These are phyloP conservation scores for Teunomyces panamensis DNA, from an alignment of 805 yeast species.

Conservation along the genomic window DNA sequence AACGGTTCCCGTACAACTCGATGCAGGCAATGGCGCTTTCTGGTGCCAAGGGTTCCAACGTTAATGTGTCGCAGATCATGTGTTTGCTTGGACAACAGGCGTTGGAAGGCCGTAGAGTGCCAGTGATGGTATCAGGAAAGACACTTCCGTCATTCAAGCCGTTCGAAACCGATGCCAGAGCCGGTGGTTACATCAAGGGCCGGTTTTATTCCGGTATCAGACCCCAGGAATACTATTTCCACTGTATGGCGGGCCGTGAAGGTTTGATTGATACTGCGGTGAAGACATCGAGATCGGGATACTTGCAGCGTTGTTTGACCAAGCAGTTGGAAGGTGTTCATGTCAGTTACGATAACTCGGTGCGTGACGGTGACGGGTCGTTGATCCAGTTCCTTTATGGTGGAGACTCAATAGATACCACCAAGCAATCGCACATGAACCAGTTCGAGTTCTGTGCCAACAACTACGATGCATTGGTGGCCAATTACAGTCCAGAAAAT, in stretches of 20 bases:
- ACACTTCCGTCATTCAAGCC: conserved; percentile 96
- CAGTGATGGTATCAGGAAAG: conserved; percentile 98
- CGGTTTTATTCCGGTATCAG: conserved; percentile 96
- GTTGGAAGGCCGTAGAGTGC: conserved; percentile 98
- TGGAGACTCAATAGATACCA: conserved; percentile 94
- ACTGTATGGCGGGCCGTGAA: conserved; percentile 99
- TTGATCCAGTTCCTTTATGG: conserved; percentile 94
- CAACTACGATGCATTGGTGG: conserved; percentile 81
- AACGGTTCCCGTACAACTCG: conserved; percentile 89
- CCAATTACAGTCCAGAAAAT: conserved; percentile 82
- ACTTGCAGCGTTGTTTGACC: conserved; percentile 95
- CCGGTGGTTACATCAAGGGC: conserved; percentile 97
- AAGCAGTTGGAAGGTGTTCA: conserved; percentile 98
- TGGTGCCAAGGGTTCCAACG: conserved; percentile 99
- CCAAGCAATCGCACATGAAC: conserved; percentile 90
- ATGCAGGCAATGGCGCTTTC: conserved; percentile 99
- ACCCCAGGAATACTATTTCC: conserved; percentile 99
- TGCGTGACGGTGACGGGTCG: conserved; percentile 93
- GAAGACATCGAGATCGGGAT: conserved; percentile 97
- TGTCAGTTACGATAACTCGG: conserved; percentile 89
- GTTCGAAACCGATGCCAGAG: conserved; percentile 93
- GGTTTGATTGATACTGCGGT: conserved; percentile 99
- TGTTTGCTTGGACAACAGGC: conserved; percentile 99
- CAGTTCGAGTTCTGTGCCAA: conserved; percentile 92
- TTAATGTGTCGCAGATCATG: conserved; percentile 98